A percentile compares a stretch with the other conserved stretches of the same genome.
Conservation (phyloP, 1,284 basidiomycete genomes). For the Trichosporon inkin region DNA sequence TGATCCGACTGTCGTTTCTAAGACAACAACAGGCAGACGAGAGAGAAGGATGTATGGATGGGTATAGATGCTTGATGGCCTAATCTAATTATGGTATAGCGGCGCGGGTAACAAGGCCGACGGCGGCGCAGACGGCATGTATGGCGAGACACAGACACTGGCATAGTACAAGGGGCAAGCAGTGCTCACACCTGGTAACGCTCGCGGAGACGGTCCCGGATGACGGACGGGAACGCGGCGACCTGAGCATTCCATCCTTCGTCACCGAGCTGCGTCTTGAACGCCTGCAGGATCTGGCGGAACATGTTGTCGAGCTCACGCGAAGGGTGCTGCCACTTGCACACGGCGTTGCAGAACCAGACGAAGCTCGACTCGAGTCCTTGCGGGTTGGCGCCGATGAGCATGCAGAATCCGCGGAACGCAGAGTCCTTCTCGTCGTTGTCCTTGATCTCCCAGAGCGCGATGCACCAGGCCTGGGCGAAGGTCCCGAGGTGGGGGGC, state of each 20-base stretch:
- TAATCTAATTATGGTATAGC: conserved; percentile 26
- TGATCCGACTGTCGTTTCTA: background rate
- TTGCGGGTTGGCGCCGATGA: conserved; percentile 88
- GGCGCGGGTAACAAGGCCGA: conserved; percentile 21
- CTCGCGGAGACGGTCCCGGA: conserved; percentile 45
- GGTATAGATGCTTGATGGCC: conserved; percentile 28
- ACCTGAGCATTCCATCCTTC: conserved; percentile 41
- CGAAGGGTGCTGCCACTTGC: conserved; percentile 85
- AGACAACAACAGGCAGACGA: conserved; percentile 9
- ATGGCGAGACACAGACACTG: background rate
- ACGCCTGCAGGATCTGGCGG: conserved; percentile 54
- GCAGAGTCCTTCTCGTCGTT: conserved; percentile 99
- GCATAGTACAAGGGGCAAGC: conserved; percentile 1
- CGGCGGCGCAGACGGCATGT: background rate
- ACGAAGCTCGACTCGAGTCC: conserved; percentile 83
- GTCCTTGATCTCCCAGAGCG: conserved; percentile 96
- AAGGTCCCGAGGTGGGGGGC: conserved; percentile 87
- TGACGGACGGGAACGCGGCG: conserved; percentile 42
- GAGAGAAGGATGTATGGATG: conserved; percentile 19
- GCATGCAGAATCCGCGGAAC: conserved; percentile 93
- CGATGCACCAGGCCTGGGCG: conserved; percentile 94
- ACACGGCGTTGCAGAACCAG: conserved; percentile 96
- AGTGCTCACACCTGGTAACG: conserved; percentile 44
- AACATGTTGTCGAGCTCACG: conserved; percentile 87
- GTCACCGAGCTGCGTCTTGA: conserved; percentile 44